phyloP scores from a whole-genome alignment of 345 rosid species.

The Corchorus olitorius region DNA sequence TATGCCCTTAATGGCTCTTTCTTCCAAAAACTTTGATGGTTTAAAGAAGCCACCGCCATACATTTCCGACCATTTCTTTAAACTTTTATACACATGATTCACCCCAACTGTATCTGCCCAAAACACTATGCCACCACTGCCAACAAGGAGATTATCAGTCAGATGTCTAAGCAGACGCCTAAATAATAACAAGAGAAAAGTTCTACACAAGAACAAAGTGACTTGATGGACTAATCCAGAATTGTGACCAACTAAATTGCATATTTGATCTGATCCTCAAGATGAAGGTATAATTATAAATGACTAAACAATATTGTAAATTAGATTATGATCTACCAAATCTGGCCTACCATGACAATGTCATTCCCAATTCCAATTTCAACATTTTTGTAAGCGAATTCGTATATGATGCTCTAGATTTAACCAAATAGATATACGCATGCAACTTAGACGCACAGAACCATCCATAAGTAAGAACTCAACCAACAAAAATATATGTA shows the following conservation, averaged over 20 bases:
- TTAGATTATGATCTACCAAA: not conserved
- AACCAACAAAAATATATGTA: no score
- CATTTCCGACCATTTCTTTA: constrained; percentile 67
- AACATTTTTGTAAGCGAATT: no score
- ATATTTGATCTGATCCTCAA: not conserved
- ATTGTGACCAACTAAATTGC: not conserved
- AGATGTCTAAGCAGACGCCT: not conserved
- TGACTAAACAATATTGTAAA: not conserved
- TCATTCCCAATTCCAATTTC: no score
- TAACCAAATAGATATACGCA: no score
- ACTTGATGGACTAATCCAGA: not conserved
- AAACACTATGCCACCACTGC: constrained; percentile 89
- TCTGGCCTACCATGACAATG: not conserved
- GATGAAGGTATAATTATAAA: not conserved
- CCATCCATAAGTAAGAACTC: no score
- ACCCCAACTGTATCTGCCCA: constrained; percentile 88
- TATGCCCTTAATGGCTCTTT: constrained; percentile 73
- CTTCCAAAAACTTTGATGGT: constrained; percentile 85
- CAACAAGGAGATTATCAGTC: constrained; percentile 7
- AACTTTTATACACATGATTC: constrained; percentile 55
- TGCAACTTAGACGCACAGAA: no score
- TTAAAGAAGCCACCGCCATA: constrained; percentile 73
- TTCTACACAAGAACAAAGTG: not conserved
- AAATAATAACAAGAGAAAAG: not conserved
- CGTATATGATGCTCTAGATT: no score